Evolutionary conservation across 2,329 filamentous ascomycete genomes (phyloP).

Genomic region (Aspergillus pseudonomiae): DNA sequence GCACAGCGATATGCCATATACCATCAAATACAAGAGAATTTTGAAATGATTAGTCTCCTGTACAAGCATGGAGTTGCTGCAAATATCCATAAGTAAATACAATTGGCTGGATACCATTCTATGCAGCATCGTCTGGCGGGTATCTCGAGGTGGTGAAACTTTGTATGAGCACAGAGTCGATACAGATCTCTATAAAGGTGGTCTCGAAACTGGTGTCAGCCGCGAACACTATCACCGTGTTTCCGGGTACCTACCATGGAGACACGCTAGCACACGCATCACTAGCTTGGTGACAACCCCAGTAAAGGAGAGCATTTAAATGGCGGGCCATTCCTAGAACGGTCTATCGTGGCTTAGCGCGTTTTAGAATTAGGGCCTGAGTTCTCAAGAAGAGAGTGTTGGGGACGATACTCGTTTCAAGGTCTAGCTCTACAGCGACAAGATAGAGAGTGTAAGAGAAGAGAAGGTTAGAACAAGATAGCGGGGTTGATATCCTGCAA

Average conservation of each 20-base stretch:
- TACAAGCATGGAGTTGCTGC: background rate
- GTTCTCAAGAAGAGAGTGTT: background rate
- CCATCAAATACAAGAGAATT: background rate
- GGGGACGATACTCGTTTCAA: background rate
- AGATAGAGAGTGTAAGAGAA: background rate
- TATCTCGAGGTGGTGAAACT: background rate
- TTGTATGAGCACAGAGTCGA: background rate
- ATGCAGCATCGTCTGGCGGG: background rate
- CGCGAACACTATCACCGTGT: too few species aligned
- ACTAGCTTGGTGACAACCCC: too few species aligned
- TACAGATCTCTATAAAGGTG: background rate
- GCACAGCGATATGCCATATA: background rate
- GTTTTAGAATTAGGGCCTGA: background rate
- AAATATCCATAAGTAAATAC: background rate
- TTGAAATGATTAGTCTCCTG: background rate
- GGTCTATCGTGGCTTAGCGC: background rate
- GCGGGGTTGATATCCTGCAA: background rate
- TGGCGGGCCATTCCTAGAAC: background rate
- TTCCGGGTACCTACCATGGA: too few species aligned
- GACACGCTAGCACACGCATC: too few species aligned
- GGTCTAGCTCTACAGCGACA: background rate
- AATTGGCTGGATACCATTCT: background rate
- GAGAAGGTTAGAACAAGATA: background rate
- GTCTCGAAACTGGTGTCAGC: too few species aligned
- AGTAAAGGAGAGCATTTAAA: background rate